phyloP scores from a whole-genome alignment of 1,139 yeast species.

The Petasospora fabianii region DNA sequence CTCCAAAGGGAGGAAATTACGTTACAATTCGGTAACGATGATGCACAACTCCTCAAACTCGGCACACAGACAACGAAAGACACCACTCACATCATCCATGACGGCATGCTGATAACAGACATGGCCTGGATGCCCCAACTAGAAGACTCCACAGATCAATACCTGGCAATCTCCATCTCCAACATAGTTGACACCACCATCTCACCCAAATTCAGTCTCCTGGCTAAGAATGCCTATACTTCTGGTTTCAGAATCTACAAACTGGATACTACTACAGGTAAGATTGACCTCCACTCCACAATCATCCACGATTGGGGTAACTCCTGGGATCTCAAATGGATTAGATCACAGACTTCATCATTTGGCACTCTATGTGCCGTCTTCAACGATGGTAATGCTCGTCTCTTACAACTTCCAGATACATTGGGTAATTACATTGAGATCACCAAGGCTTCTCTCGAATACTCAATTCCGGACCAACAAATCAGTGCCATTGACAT shows the following conservation, averaged over 20 bases:
- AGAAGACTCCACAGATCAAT: slow-evolving; percentile 30
- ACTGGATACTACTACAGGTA: slow-evolving; percentile 32
- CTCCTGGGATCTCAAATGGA: slow-evolving; percentile 51
- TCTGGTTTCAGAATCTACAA: slow-evolving; percentile 49
- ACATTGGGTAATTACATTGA: slow-evolving; percentile 26
- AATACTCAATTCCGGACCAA: slow-evolving; percentile 25
- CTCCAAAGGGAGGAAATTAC: slow-evolving; percentile 9
- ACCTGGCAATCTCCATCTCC: slow-evolving; percentile 50
- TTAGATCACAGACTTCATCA: slow-evolving; percentile 22
- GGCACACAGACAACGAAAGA: slow-evolving; percentile 26
- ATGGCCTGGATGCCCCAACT: slow-evolving; percentile 47
- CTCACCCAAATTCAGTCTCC: slow-evolving; percentile 31
- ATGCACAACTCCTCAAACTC: slow-evolving; percentile 18
- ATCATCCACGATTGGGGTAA: slow-evolving; percentile 51
- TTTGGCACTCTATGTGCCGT: slow-evolving; percentile 44
- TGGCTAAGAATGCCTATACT: slow-evolving; percentile 35
- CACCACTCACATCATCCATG: slow-evolving; percentile 38
- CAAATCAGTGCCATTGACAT: slow-evolving; percentile 55
- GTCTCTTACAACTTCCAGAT: slow-evolving; percentile 43
- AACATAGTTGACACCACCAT: slow-evolving; percentile 32
- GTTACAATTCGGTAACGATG: slow-evolving; percentile 23
- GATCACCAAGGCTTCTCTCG: slow-evolving; percentile 24
- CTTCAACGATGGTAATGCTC: slow-evolving; percentile 62
- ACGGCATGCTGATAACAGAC: slow-evolving; percentile 55
- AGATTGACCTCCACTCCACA: slow-evolving; percentile 31